Evolutionary conservation across 805 yeast species (phyloP).

Genomic region (Yarrowia phangngaensis): DNA sequence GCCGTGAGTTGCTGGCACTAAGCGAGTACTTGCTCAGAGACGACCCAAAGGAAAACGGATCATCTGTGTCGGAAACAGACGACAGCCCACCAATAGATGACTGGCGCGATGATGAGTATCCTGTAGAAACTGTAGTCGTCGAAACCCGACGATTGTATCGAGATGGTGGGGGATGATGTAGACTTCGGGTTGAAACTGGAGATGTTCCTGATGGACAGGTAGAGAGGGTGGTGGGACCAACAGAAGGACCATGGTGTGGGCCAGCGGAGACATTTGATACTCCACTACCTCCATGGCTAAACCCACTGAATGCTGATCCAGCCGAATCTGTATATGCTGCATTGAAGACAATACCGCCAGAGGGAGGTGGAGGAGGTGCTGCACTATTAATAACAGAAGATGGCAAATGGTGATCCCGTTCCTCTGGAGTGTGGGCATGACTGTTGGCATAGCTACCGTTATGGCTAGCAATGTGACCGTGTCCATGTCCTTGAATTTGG

Average conservation of each 20-base stretch:
- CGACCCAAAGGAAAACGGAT: conserved; percentile 31
- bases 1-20: conserved; percentile 31
- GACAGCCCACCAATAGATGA: conserved; percentile 34
- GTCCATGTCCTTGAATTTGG: not conserved
- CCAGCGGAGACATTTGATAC: not conserved
- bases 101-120: conserved; percentile 31
- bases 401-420: conserved; percentile 3
- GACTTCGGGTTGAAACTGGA: not conserved
- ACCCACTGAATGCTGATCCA: not conserved
- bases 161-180: conserved; percentile 6
- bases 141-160: conserved; percentile 30
- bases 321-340: conserved; percentile 14
- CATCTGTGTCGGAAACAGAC: conserved; percentile 34
- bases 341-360: conserved; percentile 12
- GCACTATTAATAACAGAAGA: not conserved
- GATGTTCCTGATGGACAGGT: not conserved
- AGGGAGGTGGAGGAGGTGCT: not conserved
- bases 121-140: conserved; percentile 29
- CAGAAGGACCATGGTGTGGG: not conserved
- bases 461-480: not conserved
- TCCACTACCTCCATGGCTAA: not conserved
- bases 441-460: not conserved
- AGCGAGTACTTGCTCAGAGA: conserved; percentile 34
- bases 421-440: conserved; percentile 21
- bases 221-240: not conserved